A percentile compares a stretch with the other conserved stretches of the same genome.
Conservation (phyloP, 805 yeast species). For the Teunomyces barrocoloradensis region DNA sequence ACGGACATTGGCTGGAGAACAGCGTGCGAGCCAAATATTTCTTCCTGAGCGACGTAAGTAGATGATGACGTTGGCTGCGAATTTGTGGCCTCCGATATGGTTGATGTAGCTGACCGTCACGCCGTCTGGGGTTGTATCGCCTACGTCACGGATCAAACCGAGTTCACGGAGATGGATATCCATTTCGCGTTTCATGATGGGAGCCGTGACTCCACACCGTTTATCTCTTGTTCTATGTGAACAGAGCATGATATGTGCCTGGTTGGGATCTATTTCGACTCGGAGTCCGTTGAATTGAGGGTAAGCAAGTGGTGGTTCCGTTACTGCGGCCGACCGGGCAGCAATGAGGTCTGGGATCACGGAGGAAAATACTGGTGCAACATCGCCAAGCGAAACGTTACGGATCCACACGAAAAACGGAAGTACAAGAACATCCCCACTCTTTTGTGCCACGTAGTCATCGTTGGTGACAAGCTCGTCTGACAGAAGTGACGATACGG, state of each 20-base stretch:
- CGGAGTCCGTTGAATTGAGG: conserved; percentile 24
- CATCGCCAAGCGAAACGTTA: conserved; percentile 45
- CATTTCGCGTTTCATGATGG: conserved; percentile 77
- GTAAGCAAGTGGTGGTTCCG: conserved; percentile 10
- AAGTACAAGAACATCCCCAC: conserved; percentile 62
- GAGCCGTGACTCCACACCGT: conserved; percentile 92
- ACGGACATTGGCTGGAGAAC: conserved; percentile 71
- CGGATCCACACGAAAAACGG: conserved; percentile 75
- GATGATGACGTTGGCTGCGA: conserved; percentile 82
- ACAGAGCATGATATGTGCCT: conserved; percentile 67
- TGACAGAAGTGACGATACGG: conserved; percentile 54
- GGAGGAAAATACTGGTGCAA: conserved; percentile 40
- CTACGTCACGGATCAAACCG: conserved; percentile 70
- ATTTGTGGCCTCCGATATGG: conserved; percentile 97
- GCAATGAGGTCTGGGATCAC: conserved; percentile 43
- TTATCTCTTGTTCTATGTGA: conserved; percentile 91
- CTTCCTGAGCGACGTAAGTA: conserved; percentile 66
- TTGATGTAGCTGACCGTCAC: conserved; percentile 67
- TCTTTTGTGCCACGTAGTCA: conserved; percentile 39
- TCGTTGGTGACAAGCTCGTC: conserved; percentile 40
- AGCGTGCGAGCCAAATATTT: conserved; percentile 84
- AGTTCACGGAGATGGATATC: conserved; percentile 68
- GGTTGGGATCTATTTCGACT: conserved; percentile 31
- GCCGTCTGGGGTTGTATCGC: conserved; percentile 75
- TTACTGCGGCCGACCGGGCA: conserved; percentile 9